phyloP scores from a whole-genome alignment of 495 filamentous ascomycete genomes.

The Neurospora cerealis region DNA sequence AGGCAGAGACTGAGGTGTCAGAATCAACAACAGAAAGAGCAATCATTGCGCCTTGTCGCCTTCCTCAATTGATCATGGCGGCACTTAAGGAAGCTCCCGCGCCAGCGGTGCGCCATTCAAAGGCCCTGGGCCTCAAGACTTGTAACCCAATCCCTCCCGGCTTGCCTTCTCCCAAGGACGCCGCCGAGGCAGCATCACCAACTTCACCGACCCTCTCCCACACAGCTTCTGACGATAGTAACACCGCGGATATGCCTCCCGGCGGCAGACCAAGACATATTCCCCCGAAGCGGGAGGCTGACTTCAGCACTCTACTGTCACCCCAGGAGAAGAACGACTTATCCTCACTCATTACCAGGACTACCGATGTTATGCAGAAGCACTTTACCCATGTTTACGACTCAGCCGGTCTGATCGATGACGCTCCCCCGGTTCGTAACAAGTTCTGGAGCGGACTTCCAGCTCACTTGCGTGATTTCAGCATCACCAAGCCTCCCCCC shows the following conservation, averaged over 20 bases:
- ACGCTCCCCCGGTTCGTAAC: constrained; percentile 12
- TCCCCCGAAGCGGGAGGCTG: constrained; percentile 20
- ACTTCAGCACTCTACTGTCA: constrained; percentile 22
- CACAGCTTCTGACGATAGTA: constrained; percentile 4
- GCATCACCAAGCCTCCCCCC: constrained; percentile 15
- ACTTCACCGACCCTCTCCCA: constrained; percentile 1
- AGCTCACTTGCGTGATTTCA: constrained; percentile 22
- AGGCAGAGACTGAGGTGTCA: neutral
- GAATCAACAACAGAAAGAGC: neutral
- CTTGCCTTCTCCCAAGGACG: neutral
- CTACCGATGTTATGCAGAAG: constrained; percentile 40
- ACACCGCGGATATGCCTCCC: constrained; percentile 17
- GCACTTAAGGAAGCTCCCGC: neutral
- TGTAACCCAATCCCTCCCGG: neutral
- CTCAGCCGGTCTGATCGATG: constrained; percentile 11
- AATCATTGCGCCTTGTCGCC: neutral
- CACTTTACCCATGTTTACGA: constrained; percentile 39
- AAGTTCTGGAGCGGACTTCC: constrained; percentile 21
- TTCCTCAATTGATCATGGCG: neutral
- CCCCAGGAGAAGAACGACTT: constrained; percentile 21
- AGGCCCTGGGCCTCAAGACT: neutral
- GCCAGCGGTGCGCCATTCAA: neutral
- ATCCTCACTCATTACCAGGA: constrained; percentile 26
- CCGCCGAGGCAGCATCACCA: neutral
- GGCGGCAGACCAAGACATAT: constrained; percentile 9